Evolutionary conservation across 2,329 filamentous ascomycete species (phyloP).

Genomic region (Allantophomopsis cytisporea): DNA sequence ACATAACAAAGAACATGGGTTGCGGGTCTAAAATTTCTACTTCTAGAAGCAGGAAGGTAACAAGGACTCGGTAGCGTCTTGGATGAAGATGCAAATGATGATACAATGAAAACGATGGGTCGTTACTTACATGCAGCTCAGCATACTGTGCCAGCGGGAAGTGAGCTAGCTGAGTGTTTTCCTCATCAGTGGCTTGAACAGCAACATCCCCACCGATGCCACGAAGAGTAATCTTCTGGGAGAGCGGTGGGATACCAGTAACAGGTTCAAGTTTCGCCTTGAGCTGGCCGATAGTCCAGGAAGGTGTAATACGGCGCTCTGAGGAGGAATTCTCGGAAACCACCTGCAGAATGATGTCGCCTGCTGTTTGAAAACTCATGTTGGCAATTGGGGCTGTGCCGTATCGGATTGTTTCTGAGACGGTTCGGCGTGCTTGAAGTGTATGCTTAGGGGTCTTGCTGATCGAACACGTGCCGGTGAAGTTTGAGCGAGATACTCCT

Average conservation of each 20-base stretch:
- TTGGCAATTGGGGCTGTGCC: neutral
- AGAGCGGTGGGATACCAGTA: conserved; percentile 75
- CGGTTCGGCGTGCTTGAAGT: no score
- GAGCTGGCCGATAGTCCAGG: conserved; percentile 77
- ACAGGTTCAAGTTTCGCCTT: conserved; percentile 84
- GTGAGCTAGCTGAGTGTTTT: conserved; percentile 45
- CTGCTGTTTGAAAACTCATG: conserved; percentile 32
- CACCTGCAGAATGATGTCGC: conserved; percentile 64
- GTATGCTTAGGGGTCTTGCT: no score
- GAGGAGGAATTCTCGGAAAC: conserved; percentile 65
- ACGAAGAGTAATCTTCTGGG: conserved; percentile 64
- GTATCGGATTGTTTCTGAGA: no score
- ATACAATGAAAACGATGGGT: no score
- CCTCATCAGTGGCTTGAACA: conserved; percentile 61
- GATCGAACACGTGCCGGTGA: no score
- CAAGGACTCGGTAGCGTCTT: no score
- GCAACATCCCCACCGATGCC: conserved; percentile 46
- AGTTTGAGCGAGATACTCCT: no score
- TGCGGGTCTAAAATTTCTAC: no score
- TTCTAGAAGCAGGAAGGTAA: no score
- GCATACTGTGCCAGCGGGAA: conserved; percentile 63
- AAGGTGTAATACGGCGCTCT: conserved; percentile 82
- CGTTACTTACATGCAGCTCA: conserved; percentile 60
- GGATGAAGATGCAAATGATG: no score
- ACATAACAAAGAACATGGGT: no score